Base-by-base conservation (phyloP, 495 filamentous ascomycete genomes). In the Penicillium macrosclerotiorum region DNA sequence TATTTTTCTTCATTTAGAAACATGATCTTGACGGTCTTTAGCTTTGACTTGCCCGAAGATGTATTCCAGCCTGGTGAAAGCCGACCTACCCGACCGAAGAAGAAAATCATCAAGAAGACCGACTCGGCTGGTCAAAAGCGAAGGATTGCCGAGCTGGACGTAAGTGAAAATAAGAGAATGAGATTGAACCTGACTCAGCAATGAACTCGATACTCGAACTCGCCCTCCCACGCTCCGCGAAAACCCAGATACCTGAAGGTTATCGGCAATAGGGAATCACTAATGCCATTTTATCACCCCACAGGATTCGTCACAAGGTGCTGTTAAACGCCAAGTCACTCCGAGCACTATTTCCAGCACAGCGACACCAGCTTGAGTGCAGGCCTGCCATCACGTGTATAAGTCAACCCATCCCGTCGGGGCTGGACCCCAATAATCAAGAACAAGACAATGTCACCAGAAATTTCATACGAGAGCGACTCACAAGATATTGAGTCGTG, bases 1-100 rank as follows among this genome's bases (percentile, higher is more conserved):
- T 4, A 13, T 12, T 5, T 11, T n/a, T 30, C 13, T 12, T n/a
- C n/a, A n/a, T 30, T 41, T 1, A 26, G 19, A 18, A 8, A 29
- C 8, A 5, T 41, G 38, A 29, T 58, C 46, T 58, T 54, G 52
- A 42, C 29, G 39, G 32, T 26, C 26, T 54, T 5, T 42, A 95
- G 90, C 62, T 88, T 83, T 56, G 86, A 89, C 59, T 74, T 98
- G 14, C 94, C 93, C 14, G 81, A 84, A 40, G 90, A 98, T 63
- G 83, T 97, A 1, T 98, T 98, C 63, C 76, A 83, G 46, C 68
- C 82, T 4, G 90, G 90, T 47, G 93, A 98, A 65, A 69, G 67
- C 18, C 85, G 80, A 51, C 87, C 88, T 11, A 54, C 63, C 5
- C 82, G 77, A 42, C 77, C 83, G 17, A 79, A 77, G 63, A 83